These are phyloP conservation scores for Theileria orientalis DNA, from an alignment of 169 alveolate species.

Conservation along the genomic window DNA sequence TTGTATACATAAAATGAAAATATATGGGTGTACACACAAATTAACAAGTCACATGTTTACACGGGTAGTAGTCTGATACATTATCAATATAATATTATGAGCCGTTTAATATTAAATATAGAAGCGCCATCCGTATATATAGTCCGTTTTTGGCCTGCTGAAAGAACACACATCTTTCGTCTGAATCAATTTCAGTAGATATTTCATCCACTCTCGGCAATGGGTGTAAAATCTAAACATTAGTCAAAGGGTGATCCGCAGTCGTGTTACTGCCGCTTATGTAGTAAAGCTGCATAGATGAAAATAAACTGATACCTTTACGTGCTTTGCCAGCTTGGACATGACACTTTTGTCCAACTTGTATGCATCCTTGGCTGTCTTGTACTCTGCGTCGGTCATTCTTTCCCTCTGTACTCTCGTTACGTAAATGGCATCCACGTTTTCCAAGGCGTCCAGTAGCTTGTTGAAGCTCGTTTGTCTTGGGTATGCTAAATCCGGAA, in stretches of 20 bases:
- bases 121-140: conserved; percentile 83
- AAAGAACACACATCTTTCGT: conserved; percentile 73
- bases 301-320: conserved; percentile 40
- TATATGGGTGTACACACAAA: no score
- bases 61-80: background rate
- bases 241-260: background rate
- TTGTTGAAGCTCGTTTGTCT: conserved; percentile 66
- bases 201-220: conserved; percentile 82
- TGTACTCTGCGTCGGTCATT: conserved; percentile 59
- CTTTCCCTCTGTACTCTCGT: conserved; percentile 81
- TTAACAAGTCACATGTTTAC: background rate
- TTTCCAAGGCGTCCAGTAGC: conserved; percentile 50
- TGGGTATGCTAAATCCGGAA: conserved; percentile 60
- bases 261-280: background rate
- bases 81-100: background rate
- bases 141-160: conserved; percentile 83
- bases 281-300: background rate
- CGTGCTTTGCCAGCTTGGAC: conserved; percentile 59
- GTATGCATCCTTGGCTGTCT: conserved; percentile 59
- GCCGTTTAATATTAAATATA: conserved; percentile 65
- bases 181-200: conserved; percentile 70
- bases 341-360: conserved; percentile 53
- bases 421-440: conserved; percentile 75
- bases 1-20: background rate
- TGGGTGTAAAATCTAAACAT: conserved; percentile 69